These are phyloP conservation scores for Neopestalotiopsis clavispora DNA, from an alignment of 2,329 filamentous ascomycete species.

Conservation along the genomic window DNA sequence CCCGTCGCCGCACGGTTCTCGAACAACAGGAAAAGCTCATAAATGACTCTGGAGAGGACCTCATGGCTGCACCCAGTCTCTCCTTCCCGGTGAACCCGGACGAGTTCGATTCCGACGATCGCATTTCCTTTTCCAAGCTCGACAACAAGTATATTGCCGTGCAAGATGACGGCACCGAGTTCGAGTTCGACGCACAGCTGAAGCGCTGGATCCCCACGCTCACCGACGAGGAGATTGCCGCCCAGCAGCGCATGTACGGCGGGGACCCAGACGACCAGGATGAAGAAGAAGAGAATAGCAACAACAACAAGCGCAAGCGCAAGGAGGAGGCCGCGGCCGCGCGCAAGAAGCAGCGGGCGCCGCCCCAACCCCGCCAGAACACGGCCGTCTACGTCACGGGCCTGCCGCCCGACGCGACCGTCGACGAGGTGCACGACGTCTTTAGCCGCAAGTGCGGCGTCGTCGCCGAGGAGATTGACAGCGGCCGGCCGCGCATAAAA, in stretches of 20 bases:
- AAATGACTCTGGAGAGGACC: not conserved
- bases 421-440: conserved; percentile 79
- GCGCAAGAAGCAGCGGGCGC: conserved; percentile 52
- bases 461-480: conserved; percentile 93
- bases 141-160: conserved; percentile 85
- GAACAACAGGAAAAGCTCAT: not conserved
- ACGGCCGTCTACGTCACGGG: conserved; percentile 92
- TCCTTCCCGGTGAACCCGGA: conserved; percentile 64
- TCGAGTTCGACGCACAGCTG: conserved; percentile 75
- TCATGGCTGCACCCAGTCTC: conserved; percentile 27
- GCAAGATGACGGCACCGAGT: conserved; percentile 83
- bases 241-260: conserved; percentile 38
- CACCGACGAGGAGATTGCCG: conserved; percentile 46
- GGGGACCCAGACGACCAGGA: conserved; percentile 35
- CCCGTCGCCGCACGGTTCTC: not conserved
- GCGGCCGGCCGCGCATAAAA: conserved; percentile 86
- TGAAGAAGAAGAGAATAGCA: conserved; percentile 38
- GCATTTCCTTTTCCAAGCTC: conserved; percentile 85
- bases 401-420: conserved; percentile 78
- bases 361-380: conserved; percentile 67
- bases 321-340: conserved; percentile 35
- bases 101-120: conserved; percentile 77
- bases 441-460: conserved; percentile 88
- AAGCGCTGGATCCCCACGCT: conserved; percentile 75
- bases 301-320: conserved; percentile 45